Conservation (phyloP, 2,329 filamentous ascomycete species). For the Huntiella decipiens region DNA sequence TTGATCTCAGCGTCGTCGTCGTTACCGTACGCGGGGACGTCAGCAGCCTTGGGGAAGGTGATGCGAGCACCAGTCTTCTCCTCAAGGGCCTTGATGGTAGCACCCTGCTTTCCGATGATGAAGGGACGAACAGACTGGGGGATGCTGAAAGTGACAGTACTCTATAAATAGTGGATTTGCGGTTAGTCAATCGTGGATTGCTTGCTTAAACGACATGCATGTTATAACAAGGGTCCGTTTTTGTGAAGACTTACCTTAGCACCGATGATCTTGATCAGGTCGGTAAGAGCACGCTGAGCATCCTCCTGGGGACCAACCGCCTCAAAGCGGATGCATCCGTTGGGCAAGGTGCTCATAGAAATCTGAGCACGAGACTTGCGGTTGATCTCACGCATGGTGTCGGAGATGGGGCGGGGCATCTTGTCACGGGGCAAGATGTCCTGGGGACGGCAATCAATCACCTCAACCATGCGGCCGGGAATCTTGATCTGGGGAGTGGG, state of each 20-base stretch:
- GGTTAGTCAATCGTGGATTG: slow-evolving; percentile 1
- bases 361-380: slow-evolving; percentile 76
- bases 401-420: slow-evolving; percentile 66
- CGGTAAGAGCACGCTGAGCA: slow-evolving; percentile 73
- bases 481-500: slow-evolving; percentile 34
- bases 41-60: slow-evolving; percentile 68
- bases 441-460: slow-evolving; percentile 51
- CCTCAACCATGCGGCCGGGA: slow-evolving; percentile 66
- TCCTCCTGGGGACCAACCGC: slow-evolving; percentile 68
- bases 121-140: slow-evolving; percentile 57
- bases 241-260: slow-evolving; percentile 44
- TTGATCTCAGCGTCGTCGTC: slow-evolving; percentile 70
- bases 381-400: slow-evolving; percentile 82
- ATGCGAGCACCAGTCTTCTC: slow-evolving; percentile 80
- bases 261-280: slow-evolving; percentile 74
- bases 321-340: slow-evolving; percentile 61
- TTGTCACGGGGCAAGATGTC: slow-evolving; percentile 60
- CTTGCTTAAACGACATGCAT: background rate
- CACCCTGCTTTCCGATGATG: slow-evolving; percentile 83
- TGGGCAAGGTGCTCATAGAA: slow-evolving; percentile 53
- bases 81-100: slow-evolving; percentile 76
- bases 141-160: slow-evolving; percentile 10
- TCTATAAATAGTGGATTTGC: slow-evolving; percentile 7
- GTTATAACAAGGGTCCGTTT: slow-evolving; percentile 4
- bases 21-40: slow-evolving; percentile 31